These are phyloP conservation scores for Pichia deserticola DNA, from an alignment of 805 yeast genomes.

Conservation along the genomic window DNA sequence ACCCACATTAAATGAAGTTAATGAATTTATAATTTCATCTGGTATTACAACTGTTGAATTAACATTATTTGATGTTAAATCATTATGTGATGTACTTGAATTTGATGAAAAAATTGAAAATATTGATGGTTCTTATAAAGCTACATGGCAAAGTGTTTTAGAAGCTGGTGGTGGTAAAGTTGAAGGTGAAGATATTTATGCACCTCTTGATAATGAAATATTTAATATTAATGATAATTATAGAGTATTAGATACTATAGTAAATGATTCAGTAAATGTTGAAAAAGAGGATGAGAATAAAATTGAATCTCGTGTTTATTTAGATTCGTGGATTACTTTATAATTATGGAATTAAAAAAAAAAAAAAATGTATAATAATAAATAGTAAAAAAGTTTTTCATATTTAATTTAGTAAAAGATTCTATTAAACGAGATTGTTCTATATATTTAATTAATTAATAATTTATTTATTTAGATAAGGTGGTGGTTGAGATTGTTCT, in stretches of 20 bases:
- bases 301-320: conserved; percentile 11
- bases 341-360: conserved; percentile 1
- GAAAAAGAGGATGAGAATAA: conserved; percentile 10
- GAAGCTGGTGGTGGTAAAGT: conserved; percentile 51
- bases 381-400: no score
- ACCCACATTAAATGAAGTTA: conserved; percentile 67
- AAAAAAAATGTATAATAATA: not conserved
- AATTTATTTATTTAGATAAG: not conserved
- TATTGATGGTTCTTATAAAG: conserved; percentile 59
- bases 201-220: conserved; percentile 22
- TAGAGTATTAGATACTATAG: conserved; percentile 21
- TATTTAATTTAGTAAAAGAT: no score
- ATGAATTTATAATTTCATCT: conserved; percentile 61
- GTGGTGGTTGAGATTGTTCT: conserved; percentile 7
- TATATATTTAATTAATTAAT: no score
- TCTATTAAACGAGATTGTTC: no score
- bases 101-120: conserved; percentile 81
- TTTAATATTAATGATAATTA: conserved; percentile 28
- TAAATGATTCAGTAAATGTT: conserved; percentile 13
- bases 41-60: conserved; percentile 81
- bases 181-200: conserved; percentile 23
- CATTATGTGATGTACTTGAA: conserved; percentile 80
- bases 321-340: conserved; percentile 27
- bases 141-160: conserved; percentile 75
- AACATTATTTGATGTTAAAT: conserved; percentile 61